Evolutionary conservation across 2,329 filamentous ascomycete species (phyloP), one percentile per base, ranked within the genome.

Genomic region (Coniella lustricola): DNA sequence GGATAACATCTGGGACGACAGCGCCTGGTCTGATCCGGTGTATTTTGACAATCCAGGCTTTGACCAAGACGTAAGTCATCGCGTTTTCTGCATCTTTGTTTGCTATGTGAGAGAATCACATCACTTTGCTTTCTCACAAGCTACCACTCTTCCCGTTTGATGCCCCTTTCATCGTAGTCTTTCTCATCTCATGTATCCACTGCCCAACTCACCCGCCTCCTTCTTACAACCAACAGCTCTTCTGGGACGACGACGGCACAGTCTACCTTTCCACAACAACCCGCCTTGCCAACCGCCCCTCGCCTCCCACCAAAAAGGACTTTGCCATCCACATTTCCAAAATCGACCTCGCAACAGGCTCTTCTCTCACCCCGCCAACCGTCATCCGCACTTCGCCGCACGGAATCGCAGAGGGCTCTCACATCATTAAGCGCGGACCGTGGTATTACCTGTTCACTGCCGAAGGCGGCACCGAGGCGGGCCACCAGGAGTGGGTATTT

Each of bases 21-120:
- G 52, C 7, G 63, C 68, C 3, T 79, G 75, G 75, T 75, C 71
- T 4, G 73, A 79, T 39, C 74, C 75, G 0, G 60, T 75, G 0
- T 76, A 72, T 51, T 76, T 79, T 53, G 75, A 78, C 45, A 72
- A 75, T 37, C 65, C 72, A 1, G 74, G 74, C 1, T 76, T 76
- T 46, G 73, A 77, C 52, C 74, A 76, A 57, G 74, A 76, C 59
- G 71, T 74, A 55, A 64, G 62, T 29, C 5, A 29, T 5, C 25
- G 10, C 25, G 16, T 22, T 31, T 38, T 18, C 35, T 3, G 17
- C 40, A 38, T n/a, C n/a, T n/a, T n/a, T n/a, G n/a, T n/a, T n/a
- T n/a, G n/a, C n/a, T n/a, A n/a, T n/a, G n/a, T n/a, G n/a, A n/a
- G n/a, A n/a, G n/a, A n/a, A n/a, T n/a, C n/a, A n/a, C n/a, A n/a